These are phyloP conservation scores for Fusarium ramigenum DNA, from an alignment of 2,329 filamentous ascomycete genomes.

Conservation along the genomic window DNA sequence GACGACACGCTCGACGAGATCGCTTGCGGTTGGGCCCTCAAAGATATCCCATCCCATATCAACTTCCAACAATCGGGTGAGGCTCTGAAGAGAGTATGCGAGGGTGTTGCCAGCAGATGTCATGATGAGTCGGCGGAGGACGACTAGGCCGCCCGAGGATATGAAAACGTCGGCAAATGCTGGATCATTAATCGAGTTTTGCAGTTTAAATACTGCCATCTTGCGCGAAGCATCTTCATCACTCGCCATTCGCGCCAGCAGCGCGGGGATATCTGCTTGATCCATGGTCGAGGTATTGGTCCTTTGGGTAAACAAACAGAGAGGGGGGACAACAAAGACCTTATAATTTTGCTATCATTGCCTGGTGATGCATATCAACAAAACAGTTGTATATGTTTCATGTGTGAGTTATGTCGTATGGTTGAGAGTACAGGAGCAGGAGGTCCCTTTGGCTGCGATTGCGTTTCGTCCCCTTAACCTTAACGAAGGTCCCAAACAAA, in stretches of 20 bases:
- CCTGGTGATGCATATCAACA: constrained; percentile 2
- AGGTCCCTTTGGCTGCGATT: constrained; percentile 2
- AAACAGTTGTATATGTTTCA: background rate
- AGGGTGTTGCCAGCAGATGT: constrained; percentile 90
- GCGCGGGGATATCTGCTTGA: constrained; percentile 72
- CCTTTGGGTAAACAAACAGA: background rate
- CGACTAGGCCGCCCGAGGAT: constrained; percentile 82
- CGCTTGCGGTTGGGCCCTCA: constrained; percentile 68
- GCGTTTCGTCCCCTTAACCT: constrained; percentile 13
- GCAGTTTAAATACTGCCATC: constrained; percentile 98
- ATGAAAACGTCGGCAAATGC: constrained; percentile 98
- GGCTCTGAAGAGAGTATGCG: constrained; percentile 91
- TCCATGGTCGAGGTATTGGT: constrained; percentile 56
- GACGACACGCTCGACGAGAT: constrained; percentile 80
- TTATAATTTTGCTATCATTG: constrained; percentile 32
- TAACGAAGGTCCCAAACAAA: background rate
- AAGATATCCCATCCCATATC: constrained; percentile 98
- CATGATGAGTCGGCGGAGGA: constrained; percentile 85
- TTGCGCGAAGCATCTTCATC: constrained; percentile 92
- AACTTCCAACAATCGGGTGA: constrained; percentile 88
- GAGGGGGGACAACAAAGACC: background rate
- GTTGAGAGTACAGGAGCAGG: constrained; percentile 23
- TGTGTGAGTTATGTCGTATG: background rate
- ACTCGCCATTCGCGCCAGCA: constrained; percentile 71
- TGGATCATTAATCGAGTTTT: constrained; percentile 93